Base-by-base conservation (phyloP, 192 early-diverging fungal genomes). In the Coemansia sp. region DNA sequence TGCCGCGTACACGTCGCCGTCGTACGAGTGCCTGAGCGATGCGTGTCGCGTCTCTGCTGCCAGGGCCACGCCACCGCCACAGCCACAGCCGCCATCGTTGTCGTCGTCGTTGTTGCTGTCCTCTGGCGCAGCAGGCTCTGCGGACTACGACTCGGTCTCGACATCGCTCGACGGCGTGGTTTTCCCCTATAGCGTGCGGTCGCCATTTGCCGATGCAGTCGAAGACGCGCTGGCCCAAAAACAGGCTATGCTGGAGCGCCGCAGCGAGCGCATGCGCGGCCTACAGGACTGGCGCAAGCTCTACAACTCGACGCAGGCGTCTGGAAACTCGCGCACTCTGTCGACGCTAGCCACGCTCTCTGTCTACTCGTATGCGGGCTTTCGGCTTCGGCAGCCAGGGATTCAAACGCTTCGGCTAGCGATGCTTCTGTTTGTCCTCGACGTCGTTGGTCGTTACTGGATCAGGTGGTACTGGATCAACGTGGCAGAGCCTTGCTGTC, bases 201-300 rank as follows among this genome's bases (percentile, higher is more conserved):
- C 71, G 30, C 71, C 71, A 24, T 74, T 68, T 61, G 65, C 71
- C n/a, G 64, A 74, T 23, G 71, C 71, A 16, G 71, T 74, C 7
- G 65, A 53, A 32, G 61, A 64, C 30, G 71, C 71, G 28, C 13
- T 64, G 61, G 65, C 29, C 24, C 60, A 55, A 39, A 60, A 54
- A 27, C 56, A 60, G 13, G 58, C 58, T n/a, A 24, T 64, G 28
- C 65, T 49, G 22, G 62, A 57, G 19, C 65, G 67, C 28, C 72
- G 55, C 18, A 30, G 23, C 13, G 58, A 48, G 35, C 66, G 63
- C 25, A 64, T 62, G 25, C 42, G 50, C 11, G 25, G 60, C 20
- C 54, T 72, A 50, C 45, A 62, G 24, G 62, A 50, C 19, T 68
- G 72, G 72, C 55, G 46, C 24, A 59, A 50, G 28, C 19, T 4